phyloP scores from a whole-genome alignment of 2,329 filamentous ascomycete genomes.

The Lasiodiplodia sp. region DNA sequence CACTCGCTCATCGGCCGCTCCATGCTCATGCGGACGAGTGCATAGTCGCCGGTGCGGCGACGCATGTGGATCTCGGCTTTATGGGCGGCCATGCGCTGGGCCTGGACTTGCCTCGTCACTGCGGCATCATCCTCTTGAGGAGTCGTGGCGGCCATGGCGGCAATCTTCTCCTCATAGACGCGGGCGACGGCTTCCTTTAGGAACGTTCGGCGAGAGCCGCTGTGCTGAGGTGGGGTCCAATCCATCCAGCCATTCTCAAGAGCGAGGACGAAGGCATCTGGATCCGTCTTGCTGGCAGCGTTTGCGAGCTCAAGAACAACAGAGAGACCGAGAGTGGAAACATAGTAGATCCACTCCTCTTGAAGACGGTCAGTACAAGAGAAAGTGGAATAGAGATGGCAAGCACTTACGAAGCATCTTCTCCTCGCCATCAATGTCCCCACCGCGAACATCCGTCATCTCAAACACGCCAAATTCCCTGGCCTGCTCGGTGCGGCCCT shows the following conservation, averaged over 20 bases:
- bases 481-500: conserved; percentile 62
- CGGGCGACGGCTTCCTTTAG: conserved; percentile 67
- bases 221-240: conserved; percentile 59
- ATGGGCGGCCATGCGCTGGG: conserved; percentile 52
- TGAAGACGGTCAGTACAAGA: conserved; percentile 33
- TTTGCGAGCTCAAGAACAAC: conserved; percentile 61
- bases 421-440: conserved; percentile 61
- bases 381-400: not conserved
- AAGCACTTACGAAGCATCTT: conserved; percentile 58
- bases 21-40: conserved; percentile 48
- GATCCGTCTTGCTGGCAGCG: conserved; percentile 45
- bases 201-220: conserved; percentile 62
- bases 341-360: conserved; percentile 69
- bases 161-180: conserved; percentile 63
- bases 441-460: conserved; percentile 51
- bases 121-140: conserved; percentile 40
- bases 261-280: conserved; percentile 61
- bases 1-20: conserved; percentile 51
- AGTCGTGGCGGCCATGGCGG: conserved; percentile 42
- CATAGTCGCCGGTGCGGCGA: conserved; percentile 46
- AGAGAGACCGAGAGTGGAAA: conserved; percentile 66
- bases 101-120: conserved; percentile 48
- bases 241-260: conserved; percentile 62
- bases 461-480: conserved; percentile 64
- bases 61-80: conserved; percentile 52